These are phyloP conservation scores for Begonia masoniana DNA, from an alignment of 306 rosid species.

Conservation along the genomic window DNA sequence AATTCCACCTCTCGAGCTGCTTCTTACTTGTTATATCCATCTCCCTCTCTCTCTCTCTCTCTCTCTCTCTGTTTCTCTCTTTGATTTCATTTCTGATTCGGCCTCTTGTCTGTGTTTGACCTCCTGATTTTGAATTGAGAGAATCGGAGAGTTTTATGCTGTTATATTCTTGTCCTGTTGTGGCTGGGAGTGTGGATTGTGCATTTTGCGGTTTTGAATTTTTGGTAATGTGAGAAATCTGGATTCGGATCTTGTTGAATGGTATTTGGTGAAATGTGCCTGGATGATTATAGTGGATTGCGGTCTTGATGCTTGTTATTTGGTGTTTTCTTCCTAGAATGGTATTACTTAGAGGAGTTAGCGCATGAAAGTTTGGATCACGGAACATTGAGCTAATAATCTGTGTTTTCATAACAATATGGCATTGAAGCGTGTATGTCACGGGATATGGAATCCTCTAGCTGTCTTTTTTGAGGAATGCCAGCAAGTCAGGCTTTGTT, in stretches of 20 bases:
- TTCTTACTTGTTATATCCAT: background rate
- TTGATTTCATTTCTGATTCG: background rate
- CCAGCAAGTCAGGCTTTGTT: too few species aligned
- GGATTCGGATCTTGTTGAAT: background rate
- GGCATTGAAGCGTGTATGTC: too few species aligned
- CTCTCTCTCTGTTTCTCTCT: background rate
- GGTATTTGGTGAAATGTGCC: too few species aligned
- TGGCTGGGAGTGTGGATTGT: constrained; percentile 4
- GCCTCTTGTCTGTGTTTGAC: constrained; percentile 1
- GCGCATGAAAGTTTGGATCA: too few species aligned
- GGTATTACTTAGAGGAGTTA: too few species aligned
- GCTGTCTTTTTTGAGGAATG: too few species aligned
- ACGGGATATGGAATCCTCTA: too few species aligned
- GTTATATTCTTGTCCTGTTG: constrained; percentile 5
- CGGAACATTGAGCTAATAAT: too few species aligned
- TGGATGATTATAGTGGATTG: too few species aligned
- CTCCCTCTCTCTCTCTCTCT: background rate
- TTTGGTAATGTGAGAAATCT: background rate
- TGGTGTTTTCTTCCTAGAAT: too few species aligned
- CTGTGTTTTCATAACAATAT: too few species aligned
- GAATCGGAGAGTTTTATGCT: constrained; percentile 6
- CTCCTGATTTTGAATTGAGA: background rate
- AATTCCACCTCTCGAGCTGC: background rate
- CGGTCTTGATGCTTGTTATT: too few species aligned
- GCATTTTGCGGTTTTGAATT: background rate